Evolutionary conservation across 2,329 filamentous ascomycete species (phyloP), one percentile per base, ranked within the genome.

Genomic region (Fusarium continuum): DNA sequence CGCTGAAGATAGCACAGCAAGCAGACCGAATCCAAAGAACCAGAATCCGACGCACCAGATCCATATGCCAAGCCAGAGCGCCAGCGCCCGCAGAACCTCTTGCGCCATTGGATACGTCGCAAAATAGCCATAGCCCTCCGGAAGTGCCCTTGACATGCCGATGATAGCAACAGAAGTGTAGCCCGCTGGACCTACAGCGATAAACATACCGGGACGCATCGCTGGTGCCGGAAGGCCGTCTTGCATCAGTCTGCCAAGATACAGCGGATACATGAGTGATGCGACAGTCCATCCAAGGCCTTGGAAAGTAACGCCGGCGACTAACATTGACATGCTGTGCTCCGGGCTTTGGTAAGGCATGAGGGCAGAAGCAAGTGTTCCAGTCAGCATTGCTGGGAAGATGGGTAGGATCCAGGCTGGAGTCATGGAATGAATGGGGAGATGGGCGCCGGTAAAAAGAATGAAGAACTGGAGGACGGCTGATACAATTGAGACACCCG

Each of bases 321-420:
- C 54, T 7, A 72, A 36, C 17, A 72, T 72, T 3, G 68, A 58
- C 38, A 72, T 61, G 0, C 67, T 57, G 8, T 72, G 57, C 25
- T 72, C 64, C 2, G 61, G 60, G 11, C 68, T 62, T 23, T 72
- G 70, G 1, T 64, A 65, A 5, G 67, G 52, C 54, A 70, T 65
- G 10, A 72, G 66, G 1, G 57, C 38, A 8, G 69, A 57, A 2
- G 70, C 68, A 8, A 72, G 55, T 0, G 70, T 72, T 9, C 70
- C 70, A 0, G 67, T 69, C 9, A 74, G 50, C 64, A 72, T 69
- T 23, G 67, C 65, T 6, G 70, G 72, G 34, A 74, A 74, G 19
- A 73, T 56, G n/a, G 71, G 70, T 7, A 74, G 61, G 19, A 74
- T 67, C 70, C 72, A 74, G 3, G 65, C 67, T 6, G 70, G 70